Conservation (phyloP, 2,329 filamentous ascomycete genomes). For the Epichloe uncinata region DNA sequence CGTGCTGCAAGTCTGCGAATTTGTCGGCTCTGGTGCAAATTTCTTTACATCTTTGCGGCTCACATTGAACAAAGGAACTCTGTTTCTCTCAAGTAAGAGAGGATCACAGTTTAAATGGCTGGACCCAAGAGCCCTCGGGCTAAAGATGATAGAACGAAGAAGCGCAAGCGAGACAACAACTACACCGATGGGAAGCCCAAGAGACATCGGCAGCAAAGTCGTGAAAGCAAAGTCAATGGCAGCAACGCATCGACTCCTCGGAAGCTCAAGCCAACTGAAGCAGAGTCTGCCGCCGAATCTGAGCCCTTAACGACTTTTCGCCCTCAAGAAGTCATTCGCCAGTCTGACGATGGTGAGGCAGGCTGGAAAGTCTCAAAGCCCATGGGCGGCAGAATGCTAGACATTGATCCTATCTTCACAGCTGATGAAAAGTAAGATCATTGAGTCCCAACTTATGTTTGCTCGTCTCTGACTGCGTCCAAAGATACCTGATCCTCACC, state of each 20-base stretch:
- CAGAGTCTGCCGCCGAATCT: slow-evolving; percentile 1
- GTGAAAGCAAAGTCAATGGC: slow-evolving; percentile 16
- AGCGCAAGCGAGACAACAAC: slow-evolving; percentile 32
- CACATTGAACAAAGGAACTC: not conserved
- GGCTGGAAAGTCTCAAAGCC: slow-evolving; percentile 50
- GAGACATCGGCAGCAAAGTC: slow-evolving; percentile 23
- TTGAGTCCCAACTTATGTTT: not conserved
- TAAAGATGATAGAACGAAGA: slow-evolving; percentile 27
- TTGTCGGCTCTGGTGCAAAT: slow-evolving; percentile 4
- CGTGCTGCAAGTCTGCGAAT: slow-evolving; percentile 3
- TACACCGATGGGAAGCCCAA: slow-evolving; percentile 29
- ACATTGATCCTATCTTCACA: slow-evolving; percentile 51
- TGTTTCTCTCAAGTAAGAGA: not conserved
- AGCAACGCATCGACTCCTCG: not conserved
- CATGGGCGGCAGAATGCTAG: slow-evolving; percentile 51
- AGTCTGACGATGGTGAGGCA: slow-evolving; percentile 18
- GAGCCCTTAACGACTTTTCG: slow-evolving; percentile 8
- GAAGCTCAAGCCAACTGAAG: slow-evolving; percentile 1
- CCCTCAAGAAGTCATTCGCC: slow-evolving; percentile 13
- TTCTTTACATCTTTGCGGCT: not conserved
- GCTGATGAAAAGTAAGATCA: slow-evolving; percentile 43
- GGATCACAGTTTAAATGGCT: slow-evolving; percentile 19
- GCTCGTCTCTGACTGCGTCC: not conserved
- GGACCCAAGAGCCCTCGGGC: slow-evolving; percentile 18
- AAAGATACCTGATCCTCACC: slow-evolving; percentile 59